phyloP scores from a whole-genome alignment of 2,329 filamentous ascomycete genomes.

The Trichoderma citrinoviride region DNA sequence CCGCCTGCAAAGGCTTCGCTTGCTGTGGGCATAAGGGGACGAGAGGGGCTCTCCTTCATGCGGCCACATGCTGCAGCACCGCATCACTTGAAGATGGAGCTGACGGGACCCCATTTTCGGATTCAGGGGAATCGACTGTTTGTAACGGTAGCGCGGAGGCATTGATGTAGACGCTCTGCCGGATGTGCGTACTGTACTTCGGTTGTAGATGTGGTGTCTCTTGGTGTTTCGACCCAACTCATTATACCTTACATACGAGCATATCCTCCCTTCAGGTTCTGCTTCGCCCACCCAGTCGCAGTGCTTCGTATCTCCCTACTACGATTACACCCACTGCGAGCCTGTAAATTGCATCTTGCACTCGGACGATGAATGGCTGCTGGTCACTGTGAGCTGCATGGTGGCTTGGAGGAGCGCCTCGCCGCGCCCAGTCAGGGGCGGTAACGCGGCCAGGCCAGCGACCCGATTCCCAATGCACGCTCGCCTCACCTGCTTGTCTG shows the following conservation, averaged over 20 bases:
- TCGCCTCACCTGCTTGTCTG: not conserved
- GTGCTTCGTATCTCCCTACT: too few relatives aligned
- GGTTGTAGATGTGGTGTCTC: too few relatives aligned
- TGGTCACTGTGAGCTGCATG: not conserved
- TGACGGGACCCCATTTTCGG: not conserved
- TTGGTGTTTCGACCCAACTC: too few relatives aligned
- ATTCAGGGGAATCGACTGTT: not conserved
- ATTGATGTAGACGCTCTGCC: too few relatives aligned
- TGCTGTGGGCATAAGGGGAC: not conserved
- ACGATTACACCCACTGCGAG: too few relatives aligned
- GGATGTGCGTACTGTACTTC: too few relatives aligned
- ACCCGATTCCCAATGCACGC: not conserved
- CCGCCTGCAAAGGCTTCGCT: slow-evolving; percentile 16
- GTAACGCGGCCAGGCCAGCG: not conserved
- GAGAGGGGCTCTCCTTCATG: not conserved
- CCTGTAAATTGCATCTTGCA: not conserved
- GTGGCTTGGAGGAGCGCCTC: slow-evolving; percentile 9
- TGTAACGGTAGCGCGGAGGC: not conserved
- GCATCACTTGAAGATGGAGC: not conserved
- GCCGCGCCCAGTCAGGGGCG: slow-evolving; percentile 4
- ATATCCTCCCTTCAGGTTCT: too few relatives aligned
- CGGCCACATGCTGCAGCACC: slow-evolving; percentile 4
- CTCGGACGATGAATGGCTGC: not conserved
- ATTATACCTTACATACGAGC: too few relatives aligned
- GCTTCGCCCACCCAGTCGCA: too few relatives aligned